These are phyloP conservation scores for Pyricularia sp. DNA, from an alignment of 2,329 filamentous ascomycete species.

Conservation along the genomic window DNA sequence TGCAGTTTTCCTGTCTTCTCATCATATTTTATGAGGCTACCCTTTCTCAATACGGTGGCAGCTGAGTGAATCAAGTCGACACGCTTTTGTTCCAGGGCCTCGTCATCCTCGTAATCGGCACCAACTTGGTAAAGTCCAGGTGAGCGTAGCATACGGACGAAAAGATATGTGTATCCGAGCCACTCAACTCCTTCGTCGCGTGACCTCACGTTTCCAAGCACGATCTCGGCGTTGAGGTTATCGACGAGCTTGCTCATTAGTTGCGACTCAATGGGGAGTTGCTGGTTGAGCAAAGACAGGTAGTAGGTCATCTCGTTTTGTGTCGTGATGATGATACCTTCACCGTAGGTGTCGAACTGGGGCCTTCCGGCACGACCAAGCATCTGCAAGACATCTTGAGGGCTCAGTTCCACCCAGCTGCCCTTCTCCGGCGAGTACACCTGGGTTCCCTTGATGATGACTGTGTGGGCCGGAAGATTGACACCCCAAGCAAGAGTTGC, in stretches of 20 bases:
- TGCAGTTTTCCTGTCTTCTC: conserved; percentile 84
- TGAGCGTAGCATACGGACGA: conserved; percentile 93
- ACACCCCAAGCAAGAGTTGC: conserved; percentile 99
- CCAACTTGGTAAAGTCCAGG: conserved; percentile 94
- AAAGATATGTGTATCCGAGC: conserved; percentile 97
- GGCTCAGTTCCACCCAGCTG: conserved; percentile 95
- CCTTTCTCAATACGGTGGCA: conserved; percentile 76
- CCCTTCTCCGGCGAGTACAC: conserved; percentile 98
- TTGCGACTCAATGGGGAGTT: conserved; percentile 94
- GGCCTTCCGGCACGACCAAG: conserved; percentile 92
- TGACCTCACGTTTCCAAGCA: conserved; percentile 83
- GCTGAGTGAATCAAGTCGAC: conserved; percentile 97
- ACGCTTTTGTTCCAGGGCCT: conserved; percentile 85
- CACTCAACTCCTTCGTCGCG: conserved; percentile 97
- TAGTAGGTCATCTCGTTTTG: conserved; percentile 96
- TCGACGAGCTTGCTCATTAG: conserved; percentile 88
- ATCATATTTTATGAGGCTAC: conserved; percentile 88
- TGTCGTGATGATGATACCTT: conserved; percentile 97
- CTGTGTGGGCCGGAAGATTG: conserved; percentile 92
- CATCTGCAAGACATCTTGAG: conserved; percentile 98
- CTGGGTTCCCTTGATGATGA: conserved; percentile 97
- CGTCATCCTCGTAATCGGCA: conserved; percentile 89
- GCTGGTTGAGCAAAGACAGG: conserved; percentile 90
- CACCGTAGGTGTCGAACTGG: conserved; percentile 95
- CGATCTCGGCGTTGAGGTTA: conserved; percentile 93